Base-by-base conservation (phyloP, 1,139 yeast genomes). In the Debaryomycetaceae sp. region DNA sequence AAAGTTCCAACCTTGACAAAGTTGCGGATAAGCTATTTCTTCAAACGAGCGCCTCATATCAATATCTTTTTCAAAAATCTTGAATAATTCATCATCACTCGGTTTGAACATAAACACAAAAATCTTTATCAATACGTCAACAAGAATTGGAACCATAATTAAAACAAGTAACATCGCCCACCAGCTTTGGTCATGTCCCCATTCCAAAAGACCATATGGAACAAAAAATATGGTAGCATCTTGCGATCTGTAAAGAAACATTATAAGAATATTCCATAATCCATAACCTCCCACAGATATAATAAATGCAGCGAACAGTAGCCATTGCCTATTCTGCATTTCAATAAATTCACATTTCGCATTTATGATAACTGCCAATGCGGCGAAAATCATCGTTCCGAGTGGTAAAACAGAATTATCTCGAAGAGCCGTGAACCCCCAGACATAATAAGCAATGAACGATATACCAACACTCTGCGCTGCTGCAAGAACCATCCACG, bases 271-370 rank as follows among this genome's bases (percentile, higher is more conserved):
- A 58, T 87, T 82, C 96, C 97, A 92, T 5, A 82, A 49, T n/a
- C 84, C 70, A 81, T 94, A 94, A 0, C 98, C 98, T 14, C 85
- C 81, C 37, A 82, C 81, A 0, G 96, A 87, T n/a, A 89, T 73
- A 13, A 78, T 57, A 45, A 82, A 74, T 2, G 92, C 81, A 0
- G 82, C 81, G 54, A 80, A 70, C n/a, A 86, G 82, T 31, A 88
- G 56, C 71, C 88, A 74, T 15, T 85, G 85, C 42, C 89, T 71
- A 50, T 85, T 79, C 50, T 86, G 94, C 83, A 87, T 87, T 52
- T 92, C 98, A 36, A 92, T 60, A 43, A 89, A 68, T 49, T 86
- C 88, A 47, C 89, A 75, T 61, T 91, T 92, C 41, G 82, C 72
- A 54, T 87, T 86, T 53, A 92, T 84, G 11, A 89, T 63, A 33